These are phyloP conservation scores for Acer saccharum DNA, from an alignment of 345 rosid species.

Conservation along the genomic window DNA sequence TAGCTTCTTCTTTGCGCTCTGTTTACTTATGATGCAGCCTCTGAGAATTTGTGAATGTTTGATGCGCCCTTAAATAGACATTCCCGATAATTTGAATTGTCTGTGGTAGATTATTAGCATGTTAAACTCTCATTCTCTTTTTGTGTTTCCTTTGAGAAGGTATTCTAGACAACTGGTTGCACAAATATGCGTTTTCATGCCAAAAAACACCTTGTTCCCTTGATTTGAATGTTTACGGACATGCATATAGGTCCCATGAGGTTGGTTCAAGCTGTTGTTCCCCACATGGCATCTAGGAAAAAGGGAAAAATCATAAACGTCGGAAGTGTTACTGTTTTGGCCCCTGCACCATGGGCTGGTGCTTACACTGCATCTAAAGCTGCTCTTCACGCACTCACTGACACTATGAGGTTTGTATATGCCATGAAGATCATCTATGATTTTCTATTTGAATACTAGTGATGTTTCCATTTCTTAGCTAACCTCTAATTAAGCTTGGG, in stretches of 20 bases:
- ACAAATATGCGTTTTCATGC: background rate
- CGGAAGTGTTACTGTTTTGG: slow-evolving; percentile 63
- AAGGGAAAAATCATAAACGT: slow-evolving; percentile 75
- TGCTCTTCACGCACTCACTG: slow-evolving; percentile 79
- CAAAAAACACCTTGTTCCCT: background rate
- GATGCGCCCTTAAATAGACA: background rate
- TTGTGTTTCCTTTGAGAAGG: background rate
- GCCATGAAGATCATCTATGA: background rate
- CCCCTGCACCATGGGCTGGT: slow-evolving; percentile 79
- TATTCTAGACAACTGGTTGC: background rate
- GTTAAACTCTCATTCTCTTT: background rate
- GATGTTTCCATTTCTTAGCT: background rate
- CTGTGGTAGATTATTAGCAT: too few relatives aligned
- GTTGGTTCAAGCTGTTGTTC: slow-evolving; percentile 82
- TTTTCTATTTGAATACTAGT: background rate
- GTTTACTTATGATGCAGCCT: background rate
- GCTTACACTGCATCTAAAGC: slow-evolving; percentile 86
- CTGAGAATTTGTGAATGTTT: background rate
- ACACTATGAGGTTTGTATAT: slow-evolving; percentile 65
- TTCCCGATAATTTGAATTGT: background rate
- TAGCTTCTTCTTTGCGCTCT: background rate
- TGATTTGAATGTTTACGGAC: background rate
- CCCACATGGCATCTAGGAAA: slow-evolving; percentile 78
- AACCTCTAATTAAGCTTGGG: background rate
- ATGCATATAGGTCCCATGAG: slow-evolving; percentile 63